phyloP scores from a whole-genome alignment of 2,329 filamentous ascomycete genomes.

The Diaporthe vexans region DNA sequence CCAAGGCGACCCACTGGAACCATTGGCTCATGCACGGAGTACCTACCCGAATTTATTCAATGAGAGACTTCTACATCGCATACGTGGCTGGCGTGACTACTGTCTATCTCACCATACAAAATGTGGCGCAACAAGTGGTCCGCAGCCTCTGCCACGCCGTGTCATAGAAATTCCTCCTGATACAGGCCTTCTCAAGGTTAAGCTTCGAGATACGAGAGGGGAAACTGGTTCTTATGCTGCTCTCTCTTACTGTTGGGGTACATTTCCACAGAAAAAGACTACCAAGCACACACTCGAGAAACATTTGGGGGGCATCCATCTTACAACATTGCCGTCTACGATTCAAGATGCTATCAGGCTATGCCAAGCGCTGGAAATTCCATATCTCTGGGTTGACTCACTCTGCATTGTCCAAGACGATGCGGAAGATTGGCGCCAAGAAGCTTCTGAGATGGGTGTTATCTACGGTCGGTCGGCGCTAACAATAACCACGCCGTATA shows the following conservation, averaged over 20 bases:
- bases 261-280: rapidly evolving
- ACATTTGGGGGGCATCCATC: neutral
- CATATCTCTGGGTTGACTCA: neutral
- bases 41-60: neutral
- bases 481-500: neutral
- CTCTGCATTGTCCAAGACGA: neutral
- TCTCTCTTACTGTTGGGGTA: neutral
- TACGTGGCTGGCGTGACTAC: neutral
- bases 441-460: neutral
- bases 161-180: neutral
- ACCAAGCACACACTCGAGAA: neutral
- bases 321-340: neutral
- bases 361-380: neutral
- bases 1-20: neutral
- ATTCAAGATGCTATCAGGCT: neutral
- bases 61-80: neutral
- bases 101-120: neutral
- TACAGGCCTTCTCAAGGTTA: neutral
- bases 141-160: neutral
- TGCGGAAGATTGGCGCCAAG: neutral
- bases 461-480: neutral
- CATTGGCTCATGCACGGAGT: neutral
- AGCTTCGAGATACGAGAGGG: neutral
- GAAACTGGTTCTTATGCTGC: neutral
- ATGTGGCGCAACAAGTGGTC: neutral